Evolutionary conservation across 1,284 basidiomycete genomes (phyloP), one percentile per base, ranked within the genome.

Genomic region (Moesziomyces aphidis): DNA sequence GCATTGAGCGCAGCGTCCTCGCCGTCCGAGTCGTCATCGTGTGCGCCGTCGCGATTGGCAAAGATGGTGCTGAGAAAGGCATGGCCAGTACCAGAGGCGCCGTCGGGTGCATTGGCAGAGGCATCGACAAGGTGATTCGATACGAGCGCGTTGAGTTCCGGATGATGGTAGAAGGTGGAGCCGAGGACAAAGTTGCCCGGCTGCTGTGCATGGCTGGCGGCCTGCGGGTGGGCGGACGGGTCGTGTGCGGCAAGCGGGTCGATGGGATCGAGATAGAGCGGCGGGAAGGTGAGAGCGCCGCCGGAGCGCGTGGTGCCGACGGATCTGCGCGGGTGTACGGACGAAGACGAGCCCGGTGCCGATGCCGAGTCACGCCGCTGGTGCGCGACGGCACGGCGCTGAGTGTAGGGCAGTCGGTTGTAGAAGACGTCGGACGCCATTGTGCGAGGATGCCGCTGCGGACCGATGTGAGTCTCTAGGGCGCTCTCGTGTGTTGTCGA

Each of bases 131-230:
- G 65, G 28, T 70, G 67, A 31, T 70, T 62, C 4, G 72, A 74
- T 6, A 74, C 72, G 19, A 74, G 72, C 7, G 67, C 62, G 11
- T 65, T 65, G 50, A 74, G 72, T 8, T 59, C 50, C 1, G 72
- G 72, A n/a, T 74, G 72, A 47, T 74, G 72, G 52, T 74, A 70
- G 62, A 70, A 74, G 15, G 72, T 74, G 15, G 72, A 74, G 2
- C 72, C 72, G 44, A 76, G 65, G 2, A 61, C 48, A 47, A 78
- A 76, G 56, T 44, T 62, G 23, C 46, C 62, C 6, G 57, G 47
- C 49, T 67, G 61, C 48, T 73, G 56, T 17, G 42, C 22, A 1
- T 54, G 39, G 34, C 57, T 45, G 58, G 51, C 45, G 46, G 54
- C 42, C 45, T 55, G 43, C 44, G 55, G 44, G 22, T 53, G 43